A percentile compares a stretch with the other conserved stretches of the same genome.
phyloP scores from a whole-genome alignment of 768 basidiomycete species.

The Boletus vinaceobasis region DNA sequence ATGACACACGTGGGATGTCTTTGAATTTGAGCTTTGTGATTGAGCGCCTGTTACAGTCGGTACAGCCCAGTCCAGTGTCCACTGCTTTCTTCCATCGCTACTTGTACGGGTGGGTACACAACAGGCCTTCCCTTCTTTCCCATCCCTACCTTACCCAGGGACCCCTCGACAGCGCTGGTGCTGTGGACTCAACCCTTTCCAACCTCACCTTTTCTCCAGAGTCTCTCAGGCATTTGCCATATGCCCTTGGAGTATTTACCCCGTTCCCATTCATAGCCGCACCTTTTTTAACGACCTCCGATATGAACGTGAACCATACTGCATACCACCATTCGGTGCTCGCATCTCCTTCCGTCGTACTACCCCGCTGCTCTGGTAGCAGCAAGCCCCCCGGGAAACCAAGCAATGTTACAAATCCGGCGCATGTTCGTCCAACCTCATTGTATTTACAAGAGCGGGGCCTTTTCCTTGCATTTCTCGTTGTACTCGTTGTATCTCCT shows the following conservation, averaged over 20 bases:
- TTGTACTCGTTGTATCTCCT: conserved; percentile 1
- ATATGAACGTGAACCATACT: not conserved
- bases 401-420: not conserved
- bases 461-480: not conserved
- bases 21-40: not conserved
- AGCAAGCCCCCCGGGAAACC: not conserved
- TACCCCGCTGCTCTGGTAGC: conserved; percentile 8
- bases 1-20: not conserved
- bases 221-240: not conserved
- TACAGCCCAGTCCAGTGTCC: conserved; percentile 2
- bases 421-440: not conserved
- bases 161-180: conserved; percentile 7
- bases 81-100: not conserved
- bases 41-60: not conserved
- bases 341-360: not conserved
- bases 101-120: not conserved
- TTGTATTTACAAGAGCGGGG: not conserved
- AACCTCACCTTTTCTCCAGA: not conserved
- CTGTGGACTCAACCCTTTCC: conserved; percentile 5
- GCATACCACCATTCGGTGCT: not conserved
- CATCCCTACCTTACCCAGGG: conserved; percentile 1
- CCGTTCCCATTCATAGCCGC: not conserved
- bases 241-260: not conserved
- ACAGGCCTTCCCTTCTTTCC: not conserved
- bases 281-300: not conserved